Evolutionary conservation across 1,284 basidiomycete species (phyloP), one percentile per base, ranked within the genome.

Genomic region (Pseudomicrostroma phylloplanum): DNA sequence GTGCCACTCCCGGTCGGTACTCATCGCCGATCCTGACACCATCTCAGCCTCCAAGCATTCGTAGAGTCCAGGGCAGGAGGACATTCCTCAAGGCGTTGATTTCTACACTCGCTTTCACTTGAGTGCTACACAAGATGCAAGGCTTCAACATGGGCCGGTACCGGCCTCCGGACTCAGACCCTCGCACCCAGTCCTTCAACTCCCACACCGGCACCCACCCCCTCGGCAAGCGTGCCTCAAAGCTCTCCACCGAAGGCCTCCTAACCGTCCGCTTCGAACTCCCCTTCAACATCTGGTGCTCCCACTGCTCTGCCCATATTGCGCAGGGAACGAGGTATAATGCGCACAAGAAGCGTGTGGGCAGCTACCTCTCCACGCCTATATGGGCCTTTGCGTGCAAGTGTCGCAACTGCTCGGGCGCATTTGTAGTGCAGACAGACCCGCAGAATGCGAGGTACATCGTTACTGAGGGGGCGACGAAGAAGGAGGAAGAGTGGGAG

Each of bases 391-490:
- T 99, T 79, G 85, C 90, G 43, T 98, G 94, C 81, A 98, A 97
- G 83, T 98, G 96, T 76, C 91, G 96, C 78, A 81, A 94, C 1
- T 98, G 96, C 75, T 86, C 86, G 63, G 87, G 87, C 23, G 92
- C 89, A 89, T 97, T 99, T 67, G 93, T 96, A 81, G 92, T 99
- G 60, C 86, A 92, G 68, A 99, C 96, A 1, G 96, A 99, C 76
- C 96, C 93, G 0, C 89, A 96, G 91, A 96, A 96, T 73, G 92
- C 94, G 0, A 86, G 88, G 21, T 98, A 98, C 78, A 87, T 94
- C n/a, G 92, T 97, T 0, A 84, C 86, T 2, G 88, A 87, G 26
- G 96, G 96, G 7, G 94, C 92, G 6, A 59, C 17, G 36, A 17
- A n/a, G 55, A 36, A 56, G 55, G 55, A 19, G 23, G 30, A 56